phyloP scores from a whole-genome alignment of 352 stramenopile genomes.

The Phytophthora idaei region DNA sequence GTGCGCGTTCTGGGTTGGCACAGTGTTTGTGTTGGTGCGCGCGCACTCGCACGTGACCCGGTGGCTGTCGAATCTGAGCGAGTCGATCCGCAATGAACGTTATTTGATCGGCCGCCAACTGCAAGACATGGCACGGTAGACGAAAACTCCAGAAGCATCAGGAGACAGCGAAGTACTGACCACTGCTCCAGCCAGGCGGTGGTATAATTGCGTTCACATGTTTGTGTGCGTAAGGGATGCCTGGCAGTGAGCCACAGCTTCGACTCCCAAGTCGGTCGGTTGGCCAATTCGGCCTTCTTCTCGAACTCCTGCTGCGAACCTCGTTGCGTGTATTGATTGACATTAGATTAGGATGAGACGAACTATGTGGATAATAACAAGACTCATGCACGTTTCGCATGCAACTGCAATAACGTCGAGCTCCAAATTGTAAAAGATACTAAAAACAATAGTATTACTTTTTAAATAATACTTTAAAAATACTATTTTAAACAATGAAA shows the following conservation, averaged over 20 bases:
- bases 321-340: slow-evolving; percentile 35
- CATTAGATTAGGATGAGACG: slow-evolving; percentile 37
- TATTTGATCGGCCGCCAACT: slow-evolving; percentile 88
- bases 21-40: slow-evolving; percentile 39
- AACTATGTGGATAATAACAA: slow-evolving; percentile 40
- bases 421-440: no score
- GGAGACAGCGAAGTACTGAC: slow-evolving; percentile 10
- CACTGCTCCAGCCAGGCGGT: neutral
- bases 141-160: slow-evolving; percentile 9
- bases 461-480: no score
- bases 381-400: no score
- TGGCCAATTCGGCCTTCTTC: neutral
- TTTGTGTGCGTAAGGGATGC: slow-evolving; percentile 5
- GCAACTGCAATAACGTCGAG: no score
- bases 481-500: no score
- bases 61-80: slow-evolving; percentile 75
- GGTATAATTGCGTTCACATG: slow-evolving; percentile 15
- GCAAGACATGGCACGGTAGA: slow-evolving; percentile 84
- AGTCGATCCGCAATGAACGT: slow-evolving; percentile 88
- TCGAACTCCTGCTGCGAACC: slow-evolving; percentile 15
- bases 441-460: no score
- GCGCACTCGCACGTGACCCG: slow-evolving; percentile 54
- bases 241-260: neutral
- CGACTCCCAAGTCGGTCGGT: no score
- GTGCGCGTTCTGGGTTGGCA: slow-evolving; percentile 51